phyloP scores from a whole-genome alignment of 2,329 filamentous ascomycete species.

The Plenodomus lindquistii region DNA sequence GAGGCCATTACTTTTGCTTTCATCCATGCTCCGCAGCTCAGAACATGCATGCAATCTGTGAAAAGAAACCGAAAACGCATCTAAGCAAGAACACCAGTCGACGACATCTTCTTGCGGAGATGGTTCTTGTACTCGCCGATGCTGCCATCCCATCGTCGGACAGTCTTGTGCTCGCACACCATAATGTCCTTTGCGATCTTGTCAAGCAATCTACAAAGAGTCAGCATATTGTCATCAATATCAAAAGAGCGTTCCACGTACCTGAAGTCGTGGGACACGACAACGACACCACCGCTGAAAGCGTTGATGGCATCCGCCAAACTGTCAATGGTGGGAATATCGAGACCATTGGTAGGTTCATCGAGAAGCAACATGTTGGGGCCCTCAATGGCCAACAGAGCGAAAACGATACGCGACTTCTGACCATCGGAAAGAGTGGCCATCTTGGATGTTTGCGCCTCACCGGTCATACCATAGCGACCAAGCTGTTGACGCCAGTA shows the following conservation, averaged over 20 bases:
- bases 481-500: conserved; percentile 99
- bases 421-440: conserved; percentile 97
- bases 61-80: conserved; percentile 13
- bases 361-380: conserved; percentile 98
- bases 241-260: conserved; percentile 52
- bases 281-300: conserved; percentile 93
- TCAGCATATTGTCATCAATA: conserved; percentile 38
- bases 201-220: conserved; percentile 77
- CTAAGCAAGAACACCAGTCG: conserved; percentile 76
- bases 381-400: conserved; percentile 88
- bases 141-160: conserved; percentile 81
- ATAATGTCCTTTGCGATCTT: conserved; percentile 99
- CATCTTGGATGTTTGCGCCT: conserved; percentile 95
- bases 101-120: conserved; percentile 98
- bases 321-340: conserved; percentile 98
- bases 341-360: conserved; percentile 98
- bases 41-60: conserved; percentile 32
- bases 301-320: conserved; percentile 97
- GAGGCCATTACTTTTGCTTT: conserved; percentile 36
- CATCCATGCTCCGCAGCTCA: conserved; percentile 28
- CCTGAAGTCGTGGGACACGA: conserved; percentile 99
- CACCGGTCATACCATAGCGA: conserved; percentile 88
- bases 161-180: conserved; percentile 97
- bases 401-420: conserved; percentile 97
- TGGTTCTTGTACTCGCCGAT: conserved; percentile 98